These are phyloP conservation scores for Handroanthus guayacan DNA, from an alignment of 257 asterid genomes.

Conservation along the genomic window DNA sequence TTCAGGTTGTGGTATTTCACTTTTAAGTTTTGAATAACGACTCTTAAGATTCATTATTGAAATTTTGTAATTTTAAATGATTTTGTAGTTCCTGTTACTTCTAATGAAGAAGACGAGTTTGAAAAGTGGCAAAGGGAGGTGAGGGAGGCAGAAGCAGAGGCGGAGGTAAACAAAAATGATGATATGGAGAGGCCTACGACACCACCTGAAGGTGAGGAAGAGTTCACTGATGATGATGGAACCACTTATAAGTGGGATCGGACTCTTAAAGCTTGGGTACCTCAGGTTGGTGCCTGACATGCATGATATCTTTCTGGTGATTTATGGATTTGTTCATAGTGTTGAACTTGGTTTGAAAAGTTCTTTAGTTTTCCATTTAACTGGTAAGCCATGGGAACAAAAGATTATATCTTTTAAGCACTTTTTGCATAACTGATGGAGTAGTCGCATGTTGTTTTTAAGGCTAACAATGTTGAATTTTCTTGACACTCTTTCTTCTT, in stretches of 20 bases:
- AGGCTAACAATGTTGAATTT: neutral
- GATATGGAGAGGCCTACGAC: conserved; percentile 84
- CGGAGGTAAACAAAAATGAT: conserved; percentile 49
- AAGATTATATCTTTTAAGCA: neutral
- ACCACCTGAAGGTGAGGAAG: conserved; percentile 95
- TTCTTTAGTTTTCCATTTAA: neutral
- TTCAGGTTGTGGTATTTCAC: conserved; percentile 50
- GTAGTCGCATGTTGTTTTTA: neutral
- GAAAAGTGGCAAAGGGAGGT: conserved; percentile 91
- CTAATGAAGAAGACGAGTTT: conserved; percentile 83
- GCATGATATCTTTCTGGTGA: conserved; percentile 23
- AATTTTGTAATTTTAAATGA: neutral
- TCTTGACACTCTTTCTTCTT: conserved; percentile 14
- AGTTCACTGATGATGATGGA: conserved; percentile 97
- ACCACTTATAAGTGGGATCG: conserved; percentile 92
- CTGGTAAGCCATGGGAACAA: neutral
- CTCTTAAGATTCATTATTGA: conserved; percentile 23
- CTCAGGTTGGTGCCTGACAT: conserved; percentile 69
- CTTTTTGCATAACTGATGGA: neutral
- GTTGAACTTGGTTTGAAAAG: neutral
- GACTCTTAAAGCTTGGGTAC: conserved; percentile 84
- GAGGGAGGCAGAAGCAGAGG: conserved; percentile 74
- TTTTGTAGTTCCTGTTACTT: conserved; percentile 51
- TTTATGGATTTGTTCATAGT: conserved; percentile 16
- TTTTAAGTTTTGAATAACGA: neutral